Base-by-base conservation (phyloP, 352 stramenopile genomes). In the Phytophthora quininea region DNA sequence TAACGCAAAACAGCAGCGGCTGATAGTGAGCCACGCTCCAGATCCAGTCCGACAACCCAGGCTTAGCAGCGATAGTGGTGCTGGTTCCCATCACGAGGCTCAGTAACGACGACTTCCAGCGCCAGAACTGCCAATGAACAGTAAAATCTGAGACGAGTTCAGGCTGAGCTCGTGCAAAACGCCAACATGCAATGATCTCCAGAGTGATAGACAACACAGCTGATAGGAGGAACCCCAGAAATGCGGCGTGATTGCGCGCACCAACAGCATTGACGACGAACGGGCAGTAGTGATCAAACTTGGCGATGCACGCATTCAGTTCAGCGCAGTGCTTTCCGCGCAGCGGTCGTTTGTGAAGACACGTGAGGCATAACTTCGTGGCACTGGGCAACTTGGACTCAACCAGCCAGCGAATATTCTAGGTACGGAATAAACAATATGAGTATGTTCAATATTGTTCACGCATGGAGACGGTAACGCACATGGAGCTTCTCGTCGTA, bases 201-300 rank as follows among this genome's bases (percentile, higher is more conserved):
- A 91, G 46, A 27, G 52, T 64, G 58, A 94, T 92, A 3, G 75
- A 82, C 9, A 80, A 15, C 12, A 91, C 86, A 15, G 81, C 77
- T 29, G 76, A 91, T 49, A 91, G 68, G 33, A 99, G 75, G 76
- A 99, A 99, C 3, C 83, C 68, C 38, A 98, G 76, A 70, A 99
- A 99, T 49, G 80, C 92, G 45, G 82, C 67, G 79, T 99, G 95
- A 82, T 99, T 99, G 33, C 90, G 79, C 38, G 91, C 82, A 10
- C 96, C 97, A 51, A 99, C 92, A 60, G 95, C 98, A 80, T 96
- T 99, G 46, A 92, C 88, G 37, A 92, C 86, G 58, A 93, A 96
- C 10, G 88, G 88, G 27, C 88, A 96, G 58, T 94, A 93, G 64
- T 96, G 88, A 59, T 96, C 88, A 54, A 93, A 96, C 64, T 80